A percentile compares a stretch with the other conserved stretches of the same genome.
Conservation (phyloP, 2,329 filamentous ascomycete species). For the Exophiala aquamarina region DNA sequence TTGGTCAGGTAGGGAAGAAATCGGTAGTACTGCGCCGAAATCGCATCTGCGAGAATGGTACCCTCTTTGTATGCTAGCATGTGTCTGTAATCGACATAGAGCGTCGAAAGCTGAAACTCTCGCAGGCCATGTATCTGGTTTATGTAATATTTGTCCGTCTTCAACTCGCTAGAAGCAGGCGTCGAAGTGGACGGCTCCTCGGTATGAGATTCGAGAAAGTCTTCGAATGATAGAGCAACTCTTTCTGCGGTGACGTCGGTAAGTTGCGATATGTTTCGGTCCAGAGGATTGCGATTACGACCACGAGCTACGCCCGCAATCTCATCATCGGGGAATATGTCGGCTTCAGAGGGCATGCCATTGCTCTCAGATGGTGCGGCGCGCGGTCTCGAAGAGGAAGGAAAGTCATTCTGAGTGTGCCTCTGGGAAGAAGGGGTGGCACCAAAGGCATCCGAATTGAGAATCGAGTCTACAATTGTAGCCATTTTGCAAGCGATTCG, state of each 20-base stretch:
- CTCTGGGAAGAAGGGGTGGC: slow-evolving; percentile 37
- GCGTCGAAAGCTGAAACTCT: slow-evolving; percentile 62
- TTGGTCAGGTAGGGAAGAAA: slow-evolving; percentile 89
- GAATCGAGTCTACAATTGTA: slow-evolving; percentile 50
- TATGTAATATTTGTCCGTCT: slow-evolving; percentile 65
- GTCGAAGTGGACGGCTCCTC: slow-evolving; percentile 59
- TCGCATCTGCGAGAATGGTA: slow-evolving; percentile 72
- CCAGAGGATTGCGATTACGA: slow-evolving; percentile 49
- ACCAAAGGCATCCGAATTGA: slow-evolving; percentile 46
- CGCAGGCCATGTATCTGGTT: slow-evolving; percentile 64
- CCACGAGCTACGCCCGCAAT: slow-evolving; percentile 54
- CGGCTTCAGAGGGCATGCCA: slow-evolving; percentile 55
- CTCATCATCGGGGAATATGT: slow-evolving; percentile 62
- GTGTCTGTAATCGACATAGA: slow-evolving; percentile 73
- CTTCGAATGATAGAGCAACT: slow-evolving; percentile 62
- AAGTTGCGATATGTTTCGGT: slow-evolving; percentile 57
- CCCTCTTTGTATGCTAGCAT: slow-evolving; percentile 69
- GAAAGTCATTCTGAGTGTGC: slow-evolving; percentile 37
- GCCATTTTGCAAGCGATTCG: slow-evolving; percentile 43
- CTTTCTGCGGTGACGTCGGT: slow-evolving; percentile 63
- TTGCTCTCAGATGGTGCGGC: slow-evolving; percentile 49
- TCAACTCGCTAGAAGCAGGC: slow-evolving; percentile 54
- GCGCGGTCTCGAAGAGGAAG: slow-evolving; percentile 56
- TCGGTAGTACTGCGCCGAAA: slow-evolving; percentile 89
- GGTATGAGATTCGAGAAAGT: slow-evolving; percentile 61